Conservation (phyloP, 148 eudicot species). For the Beta vulgaris region DNA sequence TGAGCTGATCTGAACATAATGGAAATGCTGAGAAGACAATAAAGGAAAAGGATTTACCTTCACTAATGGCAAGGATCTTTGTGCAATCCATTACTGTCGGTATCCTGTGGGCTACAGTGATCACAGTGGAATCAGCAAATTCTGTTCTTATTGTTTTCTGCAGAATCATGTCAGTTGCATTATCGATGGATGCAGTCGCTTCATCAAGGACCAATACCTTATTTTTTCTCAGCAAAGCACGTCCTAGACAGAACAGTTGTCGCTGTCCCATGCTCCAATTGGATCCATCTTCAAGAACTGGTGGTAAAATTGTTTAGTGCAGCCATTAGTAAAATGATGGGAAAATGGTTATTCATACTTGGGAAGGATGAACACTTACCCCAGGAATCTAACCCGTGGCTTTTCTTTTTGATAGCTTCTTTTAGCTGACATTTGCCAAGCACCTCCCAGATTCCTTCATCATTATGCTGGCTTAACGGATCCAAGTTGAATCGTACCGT, state of each 20-base stretch:
- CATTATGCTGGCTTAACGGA: conserved; percentile 57
- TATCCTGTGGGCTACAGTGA: conserved; percentile 82
- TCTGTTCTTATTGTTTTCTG: conserved; percentile 74
- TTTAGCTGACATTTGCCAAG: conserved; percentile 76
- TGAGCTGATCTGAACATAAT: too few relatives aligned
- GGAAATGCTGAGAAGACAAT: not conserved
- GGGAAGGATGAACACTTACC: conserved; percentile 36
- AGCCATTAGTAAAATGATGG: not conserved
- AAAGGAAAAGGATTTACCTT: conserved; percentile 47
- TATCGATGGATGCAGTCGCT: conserved; percentile 85
- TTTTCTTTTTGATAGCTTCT: conserved; percentile 65
- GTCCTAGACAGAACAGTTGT: conserved; percentile 75
- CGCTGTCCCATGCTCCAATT: conserved; percentile 97
- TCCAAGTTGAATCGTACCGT: conserved; percentile 79
- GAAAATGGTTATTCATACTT: not conserved
- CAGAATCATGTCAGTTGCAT: conserved; percentile 64
- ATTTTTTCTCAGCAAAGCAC: conserved; percentile 72
- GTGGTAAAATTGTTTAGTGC: not conserved
- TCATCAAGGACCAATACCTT: conserved; percentile 76
- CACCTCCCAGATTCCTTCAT: conserved; percentile 84
- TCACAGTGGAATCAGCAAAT: conserved; percentile 70
- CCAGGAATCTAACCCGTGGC: conserved; percentile 50
- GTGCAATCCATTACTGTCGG: conserved; percentile 94
- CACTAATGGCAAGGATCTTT: conserved; percentile 72
- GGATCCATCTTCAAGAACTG: conserved; percentile 78